Evolutionary conservation across 176 grass and related monocot genomes (phyloP).

Genomic region (Musa itinerans): DNA sequence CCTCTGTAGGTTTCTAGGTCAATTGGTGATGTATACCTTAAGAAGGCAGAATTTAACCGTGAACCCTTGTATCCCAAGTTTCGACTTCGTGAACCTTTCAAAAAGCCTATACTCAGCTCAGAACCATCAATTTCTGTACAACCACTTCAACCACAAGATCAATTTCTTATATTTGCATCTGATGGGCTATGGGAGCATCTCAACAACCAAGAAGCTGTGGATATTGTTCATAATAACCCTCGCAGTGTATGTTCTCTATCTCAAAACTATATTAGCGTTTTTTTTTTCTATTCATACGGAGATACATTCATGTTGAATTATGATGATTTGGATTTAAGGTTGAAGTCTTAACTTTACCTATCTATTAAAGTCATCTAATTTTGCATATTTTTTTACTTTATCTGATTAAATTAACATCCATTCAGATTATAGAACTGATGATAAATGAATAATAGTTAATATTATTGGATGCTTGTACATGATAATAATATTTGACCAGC

Average conservation of each 20-base stretch:
- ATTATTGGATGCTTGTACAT: background rate
- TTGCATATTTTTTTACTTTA: background rate
- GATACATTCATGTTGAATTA: no score
- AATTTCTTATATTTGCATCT: conserved; percentile 28
- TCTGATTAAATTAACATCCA: background rate
- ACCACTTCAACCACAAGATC: conserved; percentile 22
- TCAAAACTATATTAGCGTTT: background rate
- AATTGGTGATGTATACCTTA: conserved; percentile 29
- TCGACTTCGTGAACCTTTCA: conserved; percentile 21
- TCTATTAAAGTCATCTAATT: background rate
- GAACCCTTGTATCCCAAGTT: conserved; percentile 25
- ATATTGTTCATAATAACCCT: conserved; percentile 29
- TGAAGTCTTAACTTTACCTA: background rate
- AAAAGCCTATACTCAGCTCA: conserved; percentile 24
- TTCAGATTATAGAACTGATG: background rate
- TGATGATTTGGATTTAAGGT: no score
- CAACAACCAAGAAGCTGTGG: conserved; percentile 28
- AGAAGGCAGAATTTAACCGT: conserved; percentile 24
- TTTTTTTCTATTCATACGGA: background rate
- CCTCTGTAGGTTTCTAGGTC: conserved; percentile 21
- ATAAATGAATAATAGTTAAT: background rate
- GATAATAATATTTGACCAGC: background rate
- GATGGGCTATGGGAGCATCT: conserved; percentile 32
- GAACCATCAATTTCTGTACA: conserved; percentile 25
- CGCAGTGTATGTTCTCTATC: conserved; percentile 7